These are phyloP conservation scores for Dendrocalamus sinicus DNA, from an alignment of 176 grass and related monocot genomes.

Conservation along the genomic window DNA sequence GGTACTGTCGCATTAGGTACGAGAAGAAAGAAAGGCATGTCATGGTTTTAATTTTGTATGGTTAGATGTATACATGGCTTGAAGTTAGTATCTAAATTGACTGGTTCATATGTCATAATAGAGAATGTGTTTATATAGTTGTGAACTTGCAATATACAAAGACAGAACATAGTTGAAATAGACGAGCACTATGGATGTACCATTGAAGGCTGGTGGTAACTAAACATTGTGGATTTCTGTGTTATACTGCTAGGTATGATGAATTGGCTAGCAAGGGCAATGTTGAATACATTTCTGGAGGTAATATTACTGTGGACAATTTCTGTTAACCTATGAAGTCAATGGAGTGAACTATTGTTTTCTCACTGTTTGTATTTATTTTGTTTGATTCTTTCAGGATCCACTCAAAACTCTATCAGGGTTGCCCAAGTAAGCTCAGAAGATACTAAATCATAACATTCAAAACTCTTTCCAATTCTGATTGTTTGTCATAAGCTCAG, in stretches of 20 bases:
- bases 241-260: constrained; percentile 58
- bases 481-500: too few relatives aligned
- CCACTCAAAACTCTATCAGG: too few relatives aligned
- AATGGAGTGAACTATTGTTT: neutral
- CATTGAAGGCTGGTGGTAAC: neutral
- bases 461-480: too few relatives aligned
- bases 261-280: constrained; percentile 63
- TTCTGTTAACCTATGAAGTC: neutral
- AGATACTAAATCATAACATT: too few relatives aligned
- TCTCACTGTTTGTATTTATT: neutral
- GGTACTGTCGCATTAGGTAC: neutral
- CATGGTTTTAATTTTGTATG: neutral
- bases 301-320: constrained; percentile 30
- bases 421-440: too few relatives aligned
- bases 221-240: neutral
- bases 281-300: constrained; percentile 82
- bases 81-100: neutral
- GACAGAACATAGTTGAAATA: neutral
- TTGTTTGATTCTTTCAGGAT: too few relatives aligned
- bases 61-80: neutral
- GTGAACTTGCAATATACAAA: neutral
- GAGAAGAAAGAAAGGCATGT: neutral
- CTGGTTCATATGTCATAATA: neutral
- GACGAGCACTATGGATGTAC: neutral
- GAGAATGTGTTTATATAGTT: neutral